Base-by-base conservation (phyloP, 2,329 filamentous ascomycete species). In the Botrytis fabae region DNA sequence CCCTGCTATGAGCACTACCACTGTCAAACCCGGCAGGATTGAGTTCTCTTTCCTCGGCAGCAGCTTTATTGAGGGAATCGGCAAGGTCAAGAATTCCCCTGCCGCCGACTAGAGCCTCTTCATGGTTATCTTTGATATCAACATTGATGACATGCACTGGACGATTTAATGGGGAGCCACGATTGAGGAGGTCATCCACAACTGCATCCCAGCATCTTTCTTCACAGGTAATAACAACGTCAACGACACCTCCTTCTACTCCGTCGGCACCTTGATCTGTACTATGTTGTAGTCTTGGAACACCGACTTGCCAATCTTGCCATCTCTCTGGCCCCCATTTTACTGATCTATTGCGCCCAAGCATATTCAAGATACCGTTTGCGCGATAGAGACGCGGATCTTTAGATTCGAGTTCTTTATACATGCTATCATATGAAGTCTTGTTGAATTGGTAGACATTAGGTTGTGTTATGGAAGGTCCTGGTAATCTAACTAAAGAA, bases 371-470 rank as follows among this genome's bases (percentile, higher is more conserved):
- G 66, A 99, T 90, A 62, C 96, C 96, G 80, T 99, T 99, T 74
- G 93, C 92, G 60, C 90, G 91, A 84, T 99, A 99, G 1, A 99
- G 86, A 0, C 94, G 89, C 35, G 91, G 88, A 80, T 99, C 97
- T 79, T 98, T 98, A 51, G 89, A 83, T 75, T 93, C 88, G 16
- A 99, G 89, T 82, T 99, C 95, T 78, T 94, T 92, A 84, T 96
- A 97, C 88, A 99, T 99, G 80, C 91, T 91, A 79, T 94, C 91
- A 83, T 99, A 99, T 22, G 95, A 97, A 1, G 95, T 97, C 81
- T 92, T 93, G 85, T 99, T 98, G 89, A 99, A 99, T 79, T 93
- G 91, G 86, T 98, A 99, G 79, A 98, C 95, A 81, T 99, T 99
- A 68, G 96, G 96, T 81, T 98, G 93, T 10, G 90, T 92, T 76